Evolutionary conservation across 164 flowering plant genomes (phyloP).

Genomic region (Stephania japonica): DNA sequence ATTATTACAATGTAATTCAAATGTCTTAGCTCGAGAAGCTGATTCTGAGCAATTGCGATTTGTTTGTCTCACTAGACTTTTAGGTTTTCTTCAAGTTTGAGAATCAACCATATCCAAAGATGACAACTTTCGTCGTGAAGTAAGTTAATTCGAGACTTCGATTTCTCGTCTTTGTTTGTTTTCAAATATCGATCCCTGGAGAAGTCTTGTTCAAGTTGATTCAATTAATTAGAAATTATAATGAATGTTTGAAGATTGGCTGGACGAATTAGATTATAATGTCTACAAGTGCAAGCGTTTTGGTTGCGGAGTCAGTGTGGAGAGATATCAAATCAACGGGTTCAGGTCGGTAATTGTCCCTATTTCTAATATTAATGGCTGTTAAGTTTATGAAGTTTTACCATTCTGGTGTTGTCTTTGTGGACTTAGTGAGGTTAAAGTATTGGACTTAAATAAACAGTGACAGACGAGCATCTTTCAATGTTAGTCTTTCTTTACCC

Average conservation of each 20-base stretch:
- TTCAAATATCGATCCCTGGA: background rate
- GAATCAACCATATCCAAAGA: background rate
- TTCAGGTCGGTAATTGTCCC: conserved; percentile 43
- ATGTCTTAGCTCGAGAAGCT: too few relatives aligned
- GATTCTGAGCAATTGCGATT: background rate
- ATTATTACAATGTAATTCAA: too few relatives aligned
- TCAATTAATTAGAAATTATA: too few relatives aligned
- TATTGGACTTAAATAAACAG: conserved; percentile 25
- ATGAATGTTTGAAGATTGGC: too few relatives aligned
- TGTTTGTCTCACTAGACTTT: background rate
- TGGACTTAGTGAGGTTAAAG: background rate
- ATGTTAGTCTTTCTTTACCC: conserved; percentile 42
- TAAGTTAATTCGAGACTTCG: background rate
- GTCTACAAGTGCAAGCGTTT: conserved; percentile 22
- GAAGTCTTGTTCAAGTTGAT: background rate
- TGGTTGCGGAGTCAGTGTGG: conserved; percentile 77
- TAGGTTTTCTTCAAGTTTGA: background rate
- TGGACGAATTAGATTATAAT: conserved; percentile 9
- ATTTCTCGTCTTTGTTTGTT: background rate
- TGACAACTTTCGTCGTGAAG: background rate
- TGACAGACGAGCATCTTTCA: conserved; percentile 72
- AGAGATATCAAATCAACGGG: conserved; percentile 50
- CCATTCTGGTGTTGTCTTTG: background rate
- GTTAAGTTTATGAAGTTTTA: background rate
- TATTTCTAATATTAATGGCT: background rate